Evolutionary conservation across 345 rosid species (phyloP).

Genomic region (Kandelia obovata): DNA sequence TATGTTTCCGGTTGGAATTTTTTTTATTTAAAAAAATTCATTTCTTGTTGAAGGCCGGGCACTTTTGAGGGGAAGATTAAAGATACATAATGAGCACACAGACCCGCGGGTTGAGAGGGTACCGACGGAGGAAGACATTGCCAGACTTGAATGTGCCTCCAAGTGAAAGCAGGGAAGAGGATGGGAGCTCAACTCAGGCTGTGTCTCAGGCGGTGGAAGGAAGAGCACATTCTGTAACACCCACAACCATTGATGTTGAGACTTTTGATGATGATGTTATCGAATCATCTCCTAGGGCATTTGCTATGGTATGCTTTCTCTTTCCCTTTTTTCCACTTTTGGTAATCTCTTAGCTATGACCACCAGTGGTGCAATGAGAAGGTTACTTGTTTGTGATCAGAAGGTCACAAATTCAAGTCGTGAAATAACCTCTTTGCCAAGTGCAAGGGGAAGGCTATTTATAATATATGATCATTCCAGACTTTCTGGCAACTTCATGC

Average conservation of each 20-base stretch:
- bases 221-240: conserved; percentile 24
- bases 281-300: conserved; percentile 69
- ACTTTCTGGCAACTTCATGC: no score
- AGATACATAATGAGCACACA: conserved; percentile 39
- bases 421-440: no score
- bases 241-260: conserved; percentile 61
- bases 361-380: no score
- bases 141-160: conserved; percentile 53
- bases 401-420: background rate
- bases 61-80: background rate
- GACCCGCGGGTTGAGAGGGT: conserved; percentile 41
- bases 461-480: no score
- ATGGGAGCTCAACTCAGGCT: conserved; percentile 47
- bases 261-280: conserved; percentile 78
- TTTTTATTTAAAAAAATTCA: no score
- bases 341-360: no score
- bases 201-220: conserved; percentile 18
- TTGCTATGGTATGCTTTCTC: conserved; percentile 50
- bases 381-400: background rate
- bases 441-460: no score
- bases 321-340: background rate
- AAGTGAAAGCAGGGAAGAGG: conserved; percentile 48
- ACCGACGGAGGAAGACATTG: conserved; percentile 47
- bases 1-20: no score
- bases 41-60: conserved; percentile 7